These are phyloP conservation scores for Daedaleopsis sinensis DNA, from an alignment of 768 basidiomycete species.

Conservation along the genomic window DNA sequence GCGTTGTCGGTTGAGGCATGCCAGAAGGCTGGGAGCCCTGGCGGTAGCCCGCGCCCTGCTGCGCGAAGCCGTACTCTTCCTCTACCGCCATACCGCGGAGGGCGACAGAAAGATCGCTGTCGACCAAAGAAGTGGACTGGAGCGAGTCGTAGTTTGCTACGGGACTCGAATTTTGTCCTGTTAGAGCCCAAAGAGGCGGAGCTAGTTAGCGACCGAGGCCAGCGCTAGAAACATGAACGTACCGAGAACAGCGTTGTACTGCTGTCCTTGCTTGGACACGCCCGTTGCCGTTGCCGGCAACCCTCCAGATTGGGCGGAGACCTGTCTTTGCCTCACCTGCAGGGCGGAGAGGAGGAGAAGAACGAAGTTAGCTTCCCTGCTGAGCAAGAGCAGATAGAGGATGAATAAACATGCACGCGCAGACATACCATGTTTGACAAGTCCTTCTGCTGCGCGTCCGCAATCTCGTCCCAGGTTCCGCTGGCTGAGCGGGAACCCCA, in stretches of 20 bases:
- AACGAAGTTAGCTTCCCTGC: not conserved
- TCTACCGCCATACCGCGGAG: conserved; percentile 66
- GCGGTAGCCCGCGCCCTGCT: conserved; percentile 37
- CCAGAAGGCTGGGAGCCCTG: conserved; percentile 35
- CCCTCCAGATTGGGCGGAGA: conserved; percentile 17
- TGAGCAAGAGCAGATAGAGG: not conserved
- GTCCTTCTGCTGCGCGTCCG: conserved; percentile 53
- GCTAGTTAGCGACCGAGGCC: conserved; percentile 33
- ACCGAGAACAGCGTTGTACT: conserved; percentile 49
- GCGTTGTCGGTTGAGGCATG: conserved; percentile 33
- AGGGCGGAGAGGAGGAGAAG: not conserved
- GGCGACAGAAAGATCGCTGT: conserved; percentile 57
- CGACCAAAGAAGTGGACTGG: conserved; percentile 42
- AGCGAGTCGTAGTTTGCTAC: conserved; percentile 39
- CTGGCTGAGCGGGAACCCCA: conserved; percentile 57
- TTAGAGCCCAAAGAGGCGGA: conserved; percentile 33
- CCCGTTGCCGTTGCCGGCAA: conserved; percentile 22
- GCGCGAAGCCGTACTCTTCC: conserved; percentile 47
- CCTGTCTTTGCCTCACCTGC: conserved; percentile 21
- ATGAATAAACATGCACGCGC: not conserved
- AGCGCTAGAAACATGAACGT: conserved; percentile 37
- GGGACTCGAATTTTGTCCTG: conserved; percentile 29
- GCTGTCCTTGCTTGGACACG: conserved; percentile 48
- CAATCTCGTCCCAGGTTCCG: conserved; percentile 63
- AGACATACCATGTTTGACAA: conserved; percentile 48